Conservation (phyloP, 2,329 filamentous ascomycete genomes). For the Clonostachys chloroleuca region DNA sequence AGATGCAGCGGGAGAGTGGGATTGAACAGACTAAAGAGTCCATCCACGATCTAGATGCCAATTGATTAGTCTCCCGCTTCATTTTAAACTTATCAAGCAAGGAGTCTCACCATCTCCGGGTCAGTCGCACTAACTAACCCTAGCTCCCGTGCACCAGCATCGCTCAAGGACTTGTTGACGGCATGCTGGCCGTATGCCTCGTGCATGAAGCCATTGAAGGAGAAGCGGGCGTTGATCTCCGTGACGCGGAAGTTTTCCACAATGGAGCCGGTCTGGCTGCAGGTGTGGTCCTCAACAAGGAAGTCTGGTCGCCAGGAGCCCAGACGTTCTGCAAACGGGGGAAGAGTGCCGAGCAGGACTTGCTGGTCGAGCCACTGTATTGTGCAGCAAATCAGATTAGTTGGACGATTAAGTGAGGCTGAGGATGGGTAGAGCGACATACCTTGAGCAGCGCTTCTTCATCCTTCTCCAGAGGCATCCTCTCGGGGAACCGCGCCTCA, state of each 20-base stretch:
- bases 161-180: conserved; percentile 9
- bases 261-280: neutral
- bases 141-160: neutral
- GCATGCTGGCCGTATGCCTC: conserved; percentile 19
- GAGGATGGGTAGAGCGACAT: neutral
- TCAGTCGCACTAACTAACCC: conserved; percentile 15
- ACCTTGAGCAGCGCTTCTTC: conserved; percentile 22
- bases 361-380: conserved; percentile 21
- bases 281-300: conserved; percentile 20
- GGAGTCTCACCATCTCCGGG: conserved; percentile 10
- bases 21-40: conserved; percentile 21
- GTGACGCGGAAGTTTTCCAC: conserved; percentile 23
- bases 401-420: too few species aligned
- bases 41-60: conserved; percentile 18
- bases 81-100: neutral
- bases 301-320: conserved; percentile 34
- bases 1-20: conserved; percentile 22
- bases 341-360: conserved; percentile 13
- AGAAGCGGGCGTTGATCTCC: conserved; percentile 35
- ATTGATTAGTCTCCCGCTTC: too few species aligned
- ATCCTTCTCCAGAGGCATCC: conserved; percentile 23
- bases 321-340: conserved; percentile 9
- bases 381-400: too few species aligned
- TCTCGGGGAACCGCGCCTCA: conserved; percentile 17
- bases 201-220: conserved; percentile 29